A percentile compares a stretch with the other conserved stretches of the same genome.
Conservation (phyloP, 2,329 filamentous ascomycete species). For the Cladosporium halotolerans region DNA sequence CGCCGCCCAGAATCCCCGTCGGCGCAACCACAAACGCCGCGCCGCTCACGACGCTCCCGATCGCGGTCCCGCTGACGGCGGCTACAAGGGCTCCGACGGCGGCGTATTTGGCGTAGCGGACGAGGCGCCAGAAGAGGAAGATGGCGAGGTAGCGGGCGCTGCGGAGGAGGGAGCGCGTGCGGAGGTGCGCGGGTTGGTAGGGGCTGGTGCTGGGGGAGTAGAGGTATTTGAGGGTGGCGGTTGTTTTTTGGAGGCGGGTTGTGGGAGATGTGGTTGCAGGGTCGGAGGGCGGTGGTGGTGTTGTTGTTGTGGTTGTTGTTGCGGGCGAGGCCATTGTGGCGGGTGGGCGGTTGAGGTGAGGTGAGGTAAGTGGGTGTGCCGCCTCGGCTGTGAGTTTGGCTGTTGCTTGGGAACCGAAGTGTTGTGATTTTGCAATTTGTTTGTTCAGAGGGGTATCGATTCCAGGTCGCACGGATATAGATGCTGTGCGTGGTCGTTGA, state of each 20-base stretch:
- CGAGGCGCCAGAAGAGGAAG: conserved; percentile 38
- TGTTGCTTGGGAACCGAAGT: too few relatives aligned
- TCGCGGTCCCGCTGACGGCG: conserved; percentile 33
- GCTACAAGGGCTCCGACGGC: conserved; percentile 36
- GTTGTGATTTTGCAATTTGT: too few relatives aligned
- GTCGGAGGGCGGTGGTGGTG: background rate
- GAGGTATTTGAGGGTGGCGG: conserved; percentile 31
- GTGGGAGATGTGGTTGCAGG: background rate
- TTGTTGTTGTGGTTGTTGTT: background rate
- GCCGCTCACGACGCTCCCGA: conserved; percentile 33
- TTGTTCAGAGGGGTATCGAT: too few relatives aligned
- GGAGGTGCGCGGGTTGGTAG: conserved; percentile 28
- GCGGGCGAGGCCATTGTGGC: too few relatives aligned
- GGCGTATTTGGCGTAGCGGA: conserved; percentile 40
- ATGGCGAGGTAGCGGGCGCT: conserved; percentile 33
- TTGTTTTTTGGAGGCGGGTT: conserved; percentile 18
- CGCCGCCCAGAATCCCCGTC: conserved; percentile 35
- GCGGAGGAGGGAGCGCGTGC: conserved; percentile 35
- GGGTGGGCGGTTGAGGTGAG: too few relatives aligned
- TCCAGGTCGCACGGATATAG: too few relatives aligned
- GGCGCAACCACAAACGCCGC: conserved; percentile 38
- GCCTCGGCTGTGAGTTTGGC: too few relatives aligned
- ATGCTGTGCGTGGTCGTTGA: too few relatives aligned
- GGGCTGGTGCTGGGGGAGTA: conserved; percentile 29
- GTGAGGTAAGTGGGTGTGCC: too few relatives aligned